Evolutionary conservation across 176 grass and related monocot genomes (phyloP), one percentile per base, ranked within the genome.

Genomic region (Triticum timopheevii): DNA sequence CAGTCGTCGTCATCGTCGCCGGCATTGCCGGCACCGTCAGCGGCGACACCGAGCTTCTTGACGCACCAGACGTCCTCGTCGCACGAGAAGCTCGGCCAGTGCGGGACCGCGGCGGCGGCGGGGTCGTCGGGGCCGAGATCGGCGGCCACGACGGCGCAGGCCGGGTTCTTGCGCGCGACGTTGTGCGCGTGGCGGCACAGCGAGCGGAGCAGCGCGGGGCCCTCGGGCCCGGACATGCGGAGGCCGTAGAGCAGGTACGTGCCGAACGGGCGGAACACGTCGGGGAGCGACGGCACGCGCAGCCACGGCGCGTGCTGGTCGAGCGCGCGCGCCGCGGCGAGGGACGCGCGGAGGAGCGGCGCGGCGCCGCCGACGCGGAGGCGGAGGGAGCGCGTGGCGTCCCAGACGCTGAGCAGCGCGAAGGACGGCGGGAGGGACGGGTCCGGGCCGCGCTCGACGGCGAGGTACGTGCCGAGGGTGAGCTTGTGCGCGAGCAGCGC

Each of bases 241-340:
- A 95, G 78, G 69, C 93, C 93, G 81, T 95, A 95, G 67, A 95
- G 78, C 80, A 95, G 73, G 87, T 95, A 93, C 16, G 80, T 80
- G 38, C 93, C 93, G 84, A 95, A 93, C 9, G 91, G 93, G 1
- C 84, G 67, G 91, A 93, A 95, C 66, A 95, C 79, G 89, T 93
- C 84, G 2, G 91, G 93, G 1, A 95, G 40, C 31, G 93, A 95
- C 8, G 93, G 93, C 4, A 95, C 69, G 72, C 69, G 81, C 72
- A 93, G 75, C 91, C 93, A 95, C 3, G 88, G 93, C 59, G 84
- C 86, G 49, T 49, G 67, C 31, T 47, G 20, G 84, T 95, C 93
- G 34, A 93, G 76, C 6, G 88, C 86, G 19, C 93, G 91, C 54
- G 88, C 90, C 10, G 91, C 83, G 16, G 91, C 84, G 16, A 95